These are phyloP conservation scores for Flaveria linearis DNA, from an alignment of 129 eudicot genomes.

Conservation along the genomic window DNA sequence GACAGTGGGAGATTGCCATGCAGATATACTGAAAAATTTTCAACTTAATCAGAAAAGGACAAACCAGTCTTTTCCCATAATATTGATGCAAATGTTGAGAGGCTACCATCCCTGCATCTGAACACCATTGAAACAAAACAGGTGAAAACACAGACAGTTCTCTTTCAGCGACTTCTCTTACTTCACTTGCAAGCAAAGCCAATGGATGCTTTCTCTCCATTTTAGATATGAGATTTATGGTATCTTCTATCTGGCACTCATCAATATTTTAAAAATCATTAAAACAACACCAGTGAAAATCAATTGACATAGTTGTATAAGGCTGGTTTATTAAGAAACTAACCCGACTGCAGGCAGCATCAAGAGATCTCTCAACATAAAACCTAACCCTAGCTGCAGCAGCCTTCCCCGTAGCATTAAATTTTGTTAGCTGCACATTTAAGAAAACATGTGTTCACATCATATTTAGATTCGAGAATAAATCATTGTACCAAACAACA, in stretches of 20 bases:
- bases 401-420: constrained; percentile 38
- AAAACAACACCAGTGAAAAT: not conserved
- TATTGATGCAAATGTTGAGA: constrained; percentile 58
- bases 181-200: constrained; percentile 73
- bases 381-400: constrained; percentile 45
- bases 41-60: constrained; percentile 23
- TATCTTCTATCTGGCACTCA: constrained; percentile 50
- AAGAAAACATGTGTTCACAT: constrained; percentile 23
- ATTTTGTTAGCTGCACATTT: constrained; percentile 50
- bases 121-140: constrained; percentile 61
- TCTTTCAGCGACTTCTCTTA: constrained; percentile 57
- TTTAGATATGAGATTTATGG: constrained; percentile 47
- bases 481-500: not conserved
- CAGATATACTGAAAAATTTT: not conserved
- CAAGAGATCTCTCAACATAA: constrained; percentile 60
- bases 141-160: constrained; percentile 61
- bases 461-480: constrained; percentile 7
- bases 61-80: constrained; percentile 84
- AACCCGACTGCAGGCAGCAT: constrained; percentile 79
- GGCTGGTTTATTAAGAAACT: constrained; percentile 29
- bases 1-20: constrained; percentile 11
- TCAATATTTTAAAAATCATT: constrained; percentile 21
- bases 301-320: not conserved
- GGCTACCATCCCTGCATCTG: constrained; percentile 68
- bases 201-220: constrained; percentile 58